Conservation (phyloP, 345 rosid species). For the Acer negundo region DNA sequence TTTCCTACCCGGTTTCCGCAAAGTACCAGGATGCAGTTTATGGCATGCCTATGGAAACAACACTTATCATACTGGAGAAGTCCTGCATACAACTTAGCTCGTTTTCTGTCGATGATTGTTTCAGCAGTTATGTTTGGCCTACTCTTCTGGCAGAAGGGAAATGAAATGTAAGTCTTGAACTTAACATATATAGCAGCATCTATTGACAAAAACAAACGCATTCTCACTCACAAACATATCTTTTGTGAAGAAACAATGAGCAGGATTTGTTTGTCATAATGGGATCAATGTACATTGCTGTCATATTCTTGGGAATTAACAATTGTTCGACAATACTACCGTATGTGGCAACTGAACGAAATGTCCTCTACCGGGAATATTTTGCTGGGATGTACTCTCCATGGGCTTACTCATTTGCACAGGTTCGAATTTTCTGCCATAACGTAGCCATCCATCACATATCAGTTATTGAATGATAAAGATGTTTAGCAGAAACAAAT, state of each 20-base stretch:
- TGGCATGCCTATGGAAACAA: constrained; percentile 61
- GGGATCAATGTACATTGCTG: background rate
- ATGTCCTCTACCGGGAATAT: constrained; percentile 12
- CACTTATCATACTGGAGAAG: constrained; percentile 60
- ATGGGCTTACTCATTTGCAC: constrained; percentile 16
- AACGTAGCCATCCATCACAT: too few species aligned
- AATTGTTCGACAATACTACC: constrained; percentile 11
- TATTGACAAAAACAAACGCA: background rate
- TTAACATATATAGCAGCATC: background rate
- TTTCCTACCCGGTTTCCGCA: constrained; percentile 41
- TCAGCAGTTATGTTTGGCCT: constrained; percentile 31
- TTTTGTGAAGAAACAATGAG: background rate
- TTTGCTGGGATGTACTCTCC: constrained; percentile 20
- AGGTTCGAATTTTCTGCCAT: background rate
- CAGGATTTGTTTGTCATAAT: constrained; percentile 8
- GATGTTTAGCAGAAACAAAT: background rate
- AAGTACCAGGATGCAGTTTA: constrained; percentile 35
- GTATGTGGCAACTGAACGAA: constrained; percentile 5
- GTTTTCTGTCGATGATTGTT: constrained; percentile 28
- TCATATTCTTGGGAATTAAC: background rate
- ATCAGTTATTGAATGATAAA: background rate
- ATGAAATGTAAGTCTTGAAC: constrained; percentile 24
- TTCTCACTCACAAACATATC: background rate
- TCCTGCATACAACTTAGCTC: constrained; percentile 42
- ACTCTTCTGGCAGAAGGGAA: constrained; percentile 33